A percentile compares a stretch with the other conserved stretches of the same genome.
These are phyloP conservation scores for Filobasidium floriforme DNA, from an alignment of 768 basidiomycete species.

Conservation along the genomic window DNA sequence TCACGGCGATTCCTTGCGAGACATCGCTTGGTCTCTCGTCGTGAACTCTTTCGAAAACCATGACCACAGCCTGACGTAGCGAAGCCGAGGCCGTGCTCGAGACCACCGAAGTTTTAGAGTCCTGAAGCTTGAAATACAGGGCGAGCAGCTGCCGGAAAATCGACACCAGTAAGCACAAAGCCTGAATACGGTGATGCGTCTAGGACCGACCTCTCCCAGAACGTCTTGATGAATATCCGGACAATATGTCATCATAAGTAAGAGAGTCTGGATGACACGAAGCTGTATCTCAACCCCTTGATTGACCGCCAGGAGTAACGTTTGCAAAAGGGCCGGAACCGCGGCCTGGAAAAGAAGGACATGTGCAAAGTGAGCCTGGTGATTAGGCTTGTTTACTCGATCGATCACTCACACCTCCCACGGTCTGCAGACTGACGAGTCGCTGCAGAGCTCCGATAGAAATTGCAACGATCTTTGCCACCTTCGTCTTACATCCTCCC, in stretches of 20 bases:
- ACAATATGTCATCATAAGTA: constrained; percentile 84
- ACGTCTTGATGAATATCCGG: constrained; percentile 68
- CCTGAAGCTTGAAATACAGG: constrained; percentile 92
- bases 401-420: constrained; percentile 48
- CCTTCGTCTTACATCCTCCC: constrained; percentile 87
- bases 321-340: constrained; percentile 70
- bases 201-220: constrained; percentile 64
- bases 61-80: constrained; percentile 91
- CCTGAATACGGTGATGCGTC: background rate
- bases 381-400: no score
- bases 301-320: constrained; percentile 76
- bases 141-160: constrained; percentile 59
- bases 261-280: constrained; percentile 81
- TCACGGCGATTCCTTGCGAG: background rate
- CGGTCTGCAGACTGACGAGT: constrained; percentile 75
- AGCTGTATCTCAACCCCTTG: constrained; percentile 97
- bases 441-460: constrained; percentile 84
- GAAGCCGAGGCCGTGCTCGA: constrained; percentile 96
- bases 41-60: constrained; percentile 89
- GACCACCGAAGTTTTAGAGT: constrained; percentile 89
- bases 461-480: constrained; percentile 87
- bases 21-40: background rate
- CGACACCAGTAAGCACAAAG: background rate
- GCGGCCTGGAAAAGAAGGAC: constrained; percentile 51
- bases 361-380: background rate